These are phyloP conservation scores for Rhodamnia argentea DNA, from an alignment of 345 rosid genomes.

Conservation along the genomic window DNA sequence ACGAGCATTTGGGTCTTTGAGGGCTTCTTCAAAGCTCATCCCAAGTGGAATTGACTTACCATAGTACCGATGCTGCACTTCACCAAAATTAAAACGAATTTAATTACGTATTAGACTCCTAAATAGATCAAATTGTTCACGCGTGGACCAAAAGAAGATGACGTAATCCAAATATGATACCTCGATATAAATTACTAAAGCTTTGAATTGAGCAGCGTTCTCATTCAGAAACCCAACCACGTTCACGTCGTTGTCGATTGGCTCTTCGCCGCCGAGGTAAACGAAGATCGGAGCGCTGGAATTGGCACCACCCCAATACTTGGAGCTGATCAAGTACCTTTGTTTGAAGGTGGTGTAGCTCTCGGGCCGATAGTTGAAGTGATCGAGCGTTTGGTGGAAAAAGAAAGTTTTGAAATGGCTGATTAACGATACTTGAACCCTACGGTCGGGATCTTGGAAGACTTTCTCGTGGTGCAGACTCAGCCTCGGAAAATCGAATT, in stretches of 20 bases:
- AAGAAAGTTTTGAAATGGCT: background rate
- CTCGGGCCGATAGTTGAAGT: background rate
- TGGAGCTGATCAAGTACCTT: background rate
- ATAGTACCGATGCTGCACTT: background rate
- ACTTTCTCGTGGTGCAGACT: background rate
- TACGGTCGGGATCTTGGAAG: background rate
- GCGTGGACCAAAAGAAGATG: rapidly evolving
- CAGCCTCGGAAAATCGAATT: background rate
- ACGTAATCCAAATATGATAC: background rate
- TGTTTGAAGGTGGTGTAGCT: background rate
- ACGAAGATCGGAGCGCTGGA: background rate
- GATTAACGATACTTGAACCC: background rate
- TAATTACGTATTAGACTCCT: background rate
- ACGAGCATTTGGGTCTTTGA: background rate
- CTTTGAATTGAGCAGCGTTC: background rate
- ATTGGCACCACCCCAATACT: background rate
- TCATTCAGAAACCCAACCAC: background rate
- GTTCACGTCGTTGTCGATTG: background rate
- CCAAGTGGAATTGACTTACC: background rate
- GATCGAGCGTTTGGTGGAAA: background rate
- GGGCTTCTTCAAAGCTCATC: background rate
- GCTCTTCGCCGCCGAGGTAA: background rate
- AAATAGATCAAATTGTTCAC: background rate
- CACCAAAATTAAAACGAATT: background rate
- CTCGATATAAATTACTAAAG: background rate